These are phyloP conservation scores for Withania somnifera DNA, from an alignment of 305 asterid genomes.

Conservation along the genomic window DNA sequence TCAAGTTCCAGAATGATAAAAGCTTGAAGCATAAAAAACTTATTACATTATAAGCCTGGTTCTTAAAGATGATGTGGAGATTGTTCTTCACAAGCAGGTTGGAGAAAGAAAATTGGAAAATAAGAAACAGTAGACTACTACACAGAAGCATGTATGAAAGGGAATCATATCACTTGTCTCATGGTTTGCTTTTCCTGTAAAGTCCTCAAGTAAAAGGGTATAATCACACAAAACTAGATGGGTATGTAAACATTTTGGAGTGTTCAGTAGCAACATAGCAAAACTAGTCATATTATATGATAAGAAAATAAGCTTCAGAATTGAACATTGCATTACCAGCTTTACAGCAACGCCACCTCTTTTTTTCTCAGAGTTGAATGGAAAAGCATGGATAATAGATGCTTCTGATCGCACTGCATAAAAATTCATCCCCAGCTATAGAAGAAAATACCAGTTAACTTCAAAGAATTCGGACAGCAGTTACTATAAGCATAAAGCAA, in stretches of 20 bases:
- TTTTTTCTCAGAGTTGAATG: constrained; percentile 95
- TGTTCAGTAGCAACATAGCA: neutral
- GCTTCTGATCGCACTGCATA: constrained; percentile 42
- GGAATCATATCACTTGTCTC: neutral
- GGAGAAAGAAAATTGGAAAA: neutral
- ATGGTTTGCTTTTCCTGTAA: neutral
- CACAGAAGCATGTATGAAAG: neutral
- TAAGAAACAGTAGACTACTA: neutral
- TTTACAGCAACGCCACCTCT: constrained; percentile 84
- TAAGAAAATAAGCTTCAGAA: neutral
- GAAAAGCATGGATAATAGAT: constrained; percentile 69
- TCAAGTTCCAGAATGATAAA: neutral
- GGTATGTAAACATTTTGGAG: neutral
- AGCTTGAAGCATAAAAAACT: neutral
- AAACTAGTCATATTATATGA: neutral
- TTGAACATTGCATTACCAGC: constrained; percentile 41
- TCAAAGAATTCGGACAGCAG: neutral
- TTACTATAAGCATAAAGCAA: neutral
- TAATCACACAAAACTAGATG: neutral
- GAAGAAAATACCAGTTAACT: constrained; percentile 6
- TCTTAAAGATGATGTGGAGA: neutral
- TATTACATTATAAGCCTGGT: neutral
- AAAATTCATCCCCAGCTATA: constrained; percentile 90
- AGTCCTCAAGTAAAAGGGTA: neutral
- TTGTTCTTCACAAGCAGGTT: neutral